Percentiles rank a stretch among this genome's conserved stretches.
Evolutionary conservation across 2,329 filamentous ascomycete species (phyloP).

Genomic region (Claviceps sp.): DNA sequence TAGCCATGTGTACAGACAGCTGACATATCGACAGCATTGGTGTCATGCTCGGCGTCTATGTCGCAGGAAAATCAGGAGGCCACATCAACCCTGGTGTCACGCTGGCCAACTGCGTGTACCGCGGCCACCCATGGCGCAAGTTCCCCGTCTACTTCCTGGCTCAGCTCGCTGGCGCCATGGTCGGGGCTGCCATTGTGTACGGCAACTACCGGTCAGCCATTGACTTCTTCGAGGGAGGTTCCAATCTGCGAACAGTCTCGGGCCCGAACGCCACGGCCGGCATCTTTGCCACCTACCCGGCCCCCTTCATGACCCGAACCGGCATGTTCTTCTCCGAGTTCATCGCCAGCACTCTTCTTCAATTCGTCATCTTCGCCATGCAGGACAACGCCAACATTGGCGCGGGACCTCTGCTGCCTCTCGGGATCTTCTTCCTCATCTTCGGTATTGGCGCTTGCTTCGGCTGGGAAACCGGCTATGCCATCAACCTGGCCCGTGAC

Average conservation of each 20-base stretch:
- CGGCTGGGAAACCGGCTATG: constrained; percentile 66
- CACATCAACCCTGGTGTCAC: constrained; percentile 63
- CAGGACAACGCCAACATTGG: constrained; percentile 45
- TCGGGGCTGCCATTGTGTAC: constrained; percentile 45
- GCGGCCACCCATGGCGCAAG: constrained; percentile 54
- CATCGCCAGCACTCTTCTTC: constrained; percentile 51
- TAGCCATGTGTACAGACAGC: no score
- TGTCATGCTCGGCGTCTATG: constrained; percentile 57
- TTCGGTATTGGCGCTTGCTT: constrained; percentile 63
- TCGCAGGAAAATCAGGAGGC: constrained; percentile 49
- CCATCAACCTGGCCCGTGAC: constrained; percentile 61
- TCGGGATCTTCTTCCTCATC: constrained; percentile 57
- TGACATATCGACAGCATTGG: constrained; percentile 32
- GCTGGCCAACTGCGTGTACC: constrained; percentile 54
- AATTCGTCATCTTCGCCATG: constrained; percentile 60
- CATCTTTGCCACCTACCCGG: constrained; percentile 63
- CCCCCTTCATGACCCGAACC: constrained; percentile 49
- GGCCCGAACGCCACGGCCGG: constrained; percentile 49
- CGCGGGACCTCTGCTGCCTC: constrained; percentile 40
- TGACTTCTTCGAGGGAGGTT: constrained; percentile 47
- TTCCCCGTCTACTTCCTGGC: constrained; percentile 55
- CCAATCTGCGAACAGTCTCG: constrained; percentile 46
- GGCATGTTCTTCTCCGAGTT: constrained; percentile 63
- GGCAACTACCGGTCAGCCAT: constrained; percentile 53
- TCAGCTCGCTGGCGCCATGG: constrained; percentile 55